Base-by-base conservation (phyloP, 345 rosid species). In the Citrus sp. region DNA sequence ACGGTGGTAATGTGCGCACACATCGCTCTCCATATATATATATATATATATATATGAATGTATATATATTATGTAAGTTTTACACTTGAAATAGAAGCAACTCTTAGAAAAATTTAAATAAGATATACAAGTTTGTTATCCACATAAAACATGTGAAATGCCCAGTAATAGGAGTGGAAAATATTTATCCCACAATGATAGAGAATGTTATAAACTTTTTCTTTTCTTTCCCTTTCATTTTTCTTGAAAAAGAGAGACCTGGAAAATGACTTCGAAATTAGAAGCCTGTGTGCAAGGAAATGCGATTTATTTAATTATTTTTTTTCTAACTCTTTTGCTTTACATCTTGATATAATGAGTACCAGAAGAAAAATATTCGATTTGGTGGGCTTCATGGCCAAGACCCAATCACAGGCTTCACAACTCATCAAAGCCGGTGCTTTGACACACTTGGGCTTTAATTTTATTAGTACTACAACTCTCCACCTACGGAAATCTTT, bases 241-340 rank as follows among this genome's bases (percentile, higher is more conserved):
- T 54, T 54, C 58, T 54, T 18, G 22, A 6, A 19, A 54, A 54
- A 18, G 58, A 18, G 7, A 54, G 0, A 54, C 22, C 2, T 54
- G 22, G 56, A 51, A 51, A 51, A 14, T 51, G 56, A 51, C 22
- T 51, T 16, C 6, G 2, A 51, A 51, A 14, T 4, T 51, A 16
- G 22, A 51, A 51, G 56, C 22, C 4, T 16, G 56, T 16, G 1
- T 5, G 56, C 56, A 16, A 51, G 22, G 14, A 42, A 10, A 42
- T 9, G 46, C 4, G 51, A 42, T 42, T 10, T 42, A 42, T 42
- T 3, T 42, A 10, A 42, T 42, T 42, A 42, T 42, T 42, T 40
- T 9, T n/a, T 3, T 42, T 0, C 13, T 1, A 0, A 8, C 42
- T 38, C 42, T 46, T 46, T 13, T 46, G 0, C 14, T 10, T 42